Percentiles rank a stretch among this genome's conserved stretches.
Conservation (phyloP, 2,329 filamentous ascomycete species). For the Rachicladosporium sp. region DNA sequence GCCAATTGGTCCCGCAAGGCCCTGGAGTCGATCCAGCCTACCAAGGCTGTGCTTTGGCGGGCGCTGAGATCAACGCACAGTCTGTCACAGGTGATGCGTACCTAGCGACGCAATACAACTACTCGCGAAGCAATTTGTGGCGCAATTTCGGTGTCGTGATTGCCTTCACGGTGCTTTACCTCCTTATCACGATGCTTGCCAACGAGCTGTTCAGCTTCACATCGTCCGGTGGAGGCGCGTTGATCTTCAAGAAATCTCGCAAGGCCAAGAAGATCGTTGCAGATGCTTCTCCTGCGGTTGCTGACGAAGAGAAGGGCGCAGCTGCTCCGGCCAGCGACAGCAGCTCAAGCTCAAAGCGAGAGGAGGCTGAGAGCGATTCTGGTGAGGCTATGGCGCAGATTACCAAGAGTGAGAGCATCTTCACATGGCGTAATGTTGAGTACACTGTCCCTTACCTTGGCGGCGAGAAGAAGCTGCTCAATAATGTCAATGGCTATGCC, state of each 20-base stretch:
- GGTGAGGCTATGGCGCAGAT: slow-evolving; percentile 35
- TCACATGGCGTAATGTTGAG: slow-evolving; percentile 58
- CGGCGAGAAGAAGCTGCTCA: slow-evolving; percentile 50
- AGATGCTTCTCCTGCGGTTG: slow-evolving; percentile 31
- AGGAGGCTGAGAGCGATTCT: slow-evolving; percentile 21
- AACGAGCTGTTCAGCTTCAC: slow-evolving; percentile 58
- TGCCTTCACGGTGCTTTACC: slow-evolving; percentile 62
- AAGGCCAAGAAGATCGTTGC: slow-evolving; percentile 44
- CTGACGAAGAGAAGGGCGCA: slow-evolving; percentile 47
- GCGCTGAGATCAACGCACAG: slow-evolving; percentile 39
- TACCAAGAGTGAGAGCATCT: slow-evolving; percentile 49
- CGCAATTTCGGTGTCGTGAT: slow-evolving; percentile 69
- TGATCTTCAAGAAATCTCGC: slow-evolving; percentile 60
- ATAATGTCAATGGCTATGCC: slow-evolving; percentile 62
- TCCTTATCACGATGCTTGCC: slow-evolving; percentile 56
- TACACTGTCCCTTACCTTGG: slow-evolving; percentile 61
- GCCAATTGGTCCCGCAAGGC: slow-evolving; percentile 49
- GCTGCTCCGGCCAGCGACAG: slow-evolving; percentile 18
- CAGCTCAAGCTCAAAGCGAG: slow-evolving; percentile 21
- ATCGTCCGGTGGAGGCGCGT: slow-evolving; percentile 50
- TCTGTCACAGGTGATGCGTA: slow-evolving; percentile 44
- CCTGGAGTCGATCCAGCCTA: slow-evolving; percentile 42
- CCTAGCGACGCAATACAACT: slow-evolving; percentile 42
- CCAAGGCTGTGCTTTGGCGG: slow-evolving; percentile 50
- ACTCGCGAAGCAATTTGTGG: slow-evolving; percentile 47